phyloP scores from a whole-genome alignment of 1,284 basidiomycete species.

The Rhodotorula glutinis region DNA sequence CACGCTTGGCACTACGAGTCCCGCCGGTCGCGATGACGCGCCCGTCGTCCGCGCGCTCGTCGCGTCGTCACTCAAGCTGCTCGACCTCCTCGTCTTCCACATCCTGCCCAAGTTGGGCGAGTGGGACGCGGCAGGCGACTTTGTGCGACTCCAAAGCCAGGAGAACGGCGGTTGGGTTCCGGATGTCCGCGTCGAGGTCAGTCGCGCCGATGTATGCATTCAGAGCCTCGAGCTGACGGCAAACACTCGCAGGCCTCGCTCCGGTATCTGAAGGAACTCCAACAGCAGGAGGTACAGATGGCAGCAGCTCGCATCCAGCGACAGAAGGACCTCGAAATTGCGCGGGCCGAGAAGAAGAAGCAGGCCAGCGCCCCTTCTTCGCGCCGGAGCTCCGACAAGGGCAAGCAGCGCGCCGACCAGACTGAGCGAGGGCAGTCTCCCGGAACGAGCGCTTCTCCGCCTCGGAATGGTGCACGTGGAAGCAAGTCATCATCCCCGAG shows the following conservation, averaged over 20 bases:
- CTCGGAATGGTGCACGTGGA: neutral
- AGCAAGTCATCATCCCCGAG: neutral
- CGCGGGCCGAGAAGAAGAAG: slow-evolving; percentile 10
- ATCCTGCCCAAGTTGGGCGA: slow-evolving; percentile 34
- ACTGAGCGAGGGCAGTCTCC: neutral
- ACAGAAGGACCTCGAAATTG: slow-evolving; percentile 22
- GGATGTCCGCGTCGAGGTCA: slow-evolving; percentile 34
- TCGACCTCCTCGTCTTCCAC: slow-evolving; percentile 33
- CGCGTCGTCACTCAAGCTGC: slow-evolving; percentile 27
- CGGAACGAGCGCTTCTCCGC: slow-evolving; percentile 6
- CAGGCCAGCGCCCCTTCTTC: slow-evolving; percentile 3
- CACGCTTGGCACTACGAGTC: neutral
- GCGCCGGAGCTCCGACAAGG: slow-evolving; percentile 14
- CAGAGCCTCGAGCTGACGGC: neutral
- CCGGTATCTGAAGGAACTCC: slow-evolving; percentile 6
- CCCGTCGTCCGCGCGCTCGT: slow-evolving; percentile 13
- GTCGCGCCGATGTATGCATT: neutral
- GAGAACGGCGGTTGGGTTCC: slow-evolving; percentile 39
- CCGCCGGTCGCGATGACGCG: neutral
- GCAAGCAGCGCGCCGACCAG: slow-evolving; percentile 14
- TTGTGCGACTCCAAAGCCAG: slow-evolving; percentile 25
- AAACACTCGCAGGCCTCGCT: slow-evolving; percentile 21
- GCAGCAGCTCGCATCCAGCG: slow-evolving; percentile 12
- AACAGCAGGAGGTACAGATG: slow-evolving; percentile 9
- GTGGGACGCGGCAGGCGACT: slow-evolving; percentile 39